These are phyloP conservation scores for Tricholoma terreum DNA, from an alignment of 768 basidiomycete species.

Conservation along the genomic window DNA sequence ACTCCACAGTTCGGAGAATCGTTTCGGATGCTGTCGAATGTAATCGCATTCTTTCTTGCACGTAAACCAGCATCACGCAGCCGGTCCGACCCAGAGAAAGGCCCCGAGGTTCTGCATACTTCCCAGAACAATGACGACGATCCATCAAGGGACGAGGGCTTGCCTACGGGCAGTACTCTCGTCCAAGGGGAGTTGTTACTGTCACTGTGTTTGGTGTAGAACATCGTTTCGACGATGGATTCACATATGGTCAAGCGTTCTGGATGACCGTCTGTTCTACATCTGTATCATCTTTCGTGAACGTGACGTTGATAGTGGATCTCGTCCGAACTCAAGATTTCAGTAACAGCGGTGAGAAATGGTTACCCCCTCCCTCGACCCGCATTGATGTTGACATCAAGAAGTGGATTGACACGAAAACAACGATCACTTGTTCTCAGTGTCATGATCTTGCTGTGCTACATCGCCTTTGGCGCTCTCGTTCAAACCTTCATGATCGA, in stretches of 20 bases:
- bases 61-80: not conserved
- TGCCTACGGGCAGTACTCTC: not conserved
- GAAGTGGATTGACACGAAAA: constrained; percentile 76
- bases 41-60: constrained; percentile 15
- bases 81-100: constrained; percentile 15
- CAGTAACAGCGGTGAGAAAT: constrained; percentile 50
- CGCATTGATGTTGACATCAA: constrained; percentile 29
- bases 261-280: constrained; percentile 83
- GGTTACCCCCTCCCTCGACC: not conserved
- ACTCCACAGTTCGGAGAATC: not conserved
- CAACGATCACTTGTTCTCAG: constrained; percentile 79
- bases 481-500: constrained; percentile 50
- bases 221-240: constrained; percentile 60
- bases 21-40: constrained; percentile 8
- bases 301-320: constrained; percentile 66
- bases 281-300: constrained; percentile 59
- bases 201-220: constrained; percentile 61
- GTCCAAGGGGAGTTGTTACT: constrained; percentile 28
- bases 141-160: constrained; percentile 6
- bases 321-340: constrained; percentile 60
- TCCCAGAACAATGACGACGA: constrained; percentile 10
- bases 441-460: constrained; percentile 69
- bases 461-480: constrained; percentile 71
- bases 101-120: not conserved
- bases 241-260: constrained; percentile 66